phyloP scores from a whole-genome alignment of 1,284 basidiomycete species.

The Apiotrichum gamsii region DNA sequence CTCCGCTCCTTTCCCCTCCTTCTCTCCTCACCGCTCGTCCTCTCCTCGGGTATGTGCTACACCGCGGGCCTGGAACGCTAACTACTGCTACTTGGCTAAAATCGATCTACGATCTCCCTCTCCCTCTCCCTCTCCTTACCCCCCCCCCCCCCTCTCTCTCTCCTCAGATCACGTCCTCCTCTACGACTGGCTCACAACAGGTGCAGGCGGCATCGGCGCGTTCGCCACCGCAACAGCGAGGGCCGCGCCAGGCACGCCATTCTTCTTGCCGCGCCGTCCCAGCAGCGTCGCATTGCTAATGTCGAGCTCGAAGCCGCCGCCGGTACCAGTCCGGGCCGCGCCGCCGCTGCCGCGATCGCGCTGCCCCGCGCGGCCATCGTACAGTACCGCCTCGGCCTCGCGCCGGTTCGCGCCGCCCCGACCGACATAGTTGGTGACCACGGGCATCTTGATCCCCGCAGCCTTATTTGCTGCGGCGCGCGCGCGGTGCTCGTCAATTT shows the following conservation, averaged over 20 bases:
- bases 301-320: constrained; percentile 65
- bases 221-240: background rate
- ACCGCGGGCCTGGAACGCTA: no score
- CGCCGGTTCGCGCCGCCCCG: constrained; percentile 48
- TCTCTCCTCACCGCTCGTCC: no score
- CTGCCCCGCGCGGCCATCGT: constrained; percentile 68
- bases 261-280: constrained; percentile 51
- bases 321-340: constrained; percentile 17
- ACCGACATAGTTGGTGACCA: constrained; percentile 47
- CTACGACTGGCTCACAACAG: background rate
- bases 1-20: no score
- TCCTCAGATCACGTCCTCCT: background rate
- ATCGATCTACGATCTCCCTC: no score
- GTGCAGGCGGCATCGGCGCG: background rate
- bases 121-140: no score
- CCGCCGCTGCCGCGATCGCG: constrained; percentile 55
- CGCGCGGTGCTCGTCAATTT: constrained; percentile 45
- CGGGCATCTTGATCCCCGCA: constrained; percentile 47
- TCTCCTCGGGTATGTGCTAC: no score
- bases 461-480: constrained; percentile 46
- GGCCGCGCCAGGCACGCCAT: constrained; percentile 5
- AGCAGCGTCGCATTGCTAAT: constrained; percentile 76
- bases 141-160: no score
- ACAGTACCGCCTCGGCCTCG: constrained; percentile 50
- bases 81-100: no score